These are phyloP conservation scores for Echria macrotheca DNA, from an alignment of 495 filamentous ascomycete species.

Conservation along the genomic window DNA sequence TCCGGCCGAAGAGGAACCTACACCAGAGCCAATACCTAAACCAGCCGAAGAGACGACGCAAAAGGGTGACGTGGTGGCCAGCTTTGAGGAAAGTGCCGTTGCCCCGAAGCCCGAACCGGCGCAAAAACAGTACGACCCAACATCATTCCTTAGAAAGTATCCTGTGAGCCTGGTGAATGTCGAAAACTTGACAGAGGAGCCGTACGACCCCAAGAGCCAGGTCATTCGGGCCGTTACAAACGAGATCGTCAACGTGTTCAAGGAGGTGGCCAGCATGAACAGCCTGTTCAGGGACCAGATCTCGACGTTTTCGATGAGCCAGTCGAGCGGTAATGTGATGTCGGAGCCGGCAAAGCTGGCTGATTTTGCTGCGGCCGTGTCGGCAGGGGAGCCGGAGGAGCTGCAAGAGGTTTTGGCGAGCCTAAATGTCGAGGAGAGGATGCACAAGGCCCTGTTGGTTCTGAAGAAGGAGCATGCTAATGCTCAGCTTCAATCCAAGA, in stretches of 20 bases:
- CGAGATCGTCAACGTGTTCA: constrained; percentile 97
- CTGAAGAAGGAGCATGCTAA: constrained; percentile 98
- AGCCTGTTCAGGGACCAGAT: constrained; percentile 97
- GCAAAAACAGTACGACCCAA: constrained; percentile 70
- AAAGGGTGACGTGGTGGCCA: constrained; percentile 91
- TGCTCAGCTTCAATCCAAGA: constrained; percentile 92
- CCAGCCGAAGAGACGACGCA: constrained; percentile 41
- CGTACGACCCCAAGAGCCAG: constrained; percentile 80
- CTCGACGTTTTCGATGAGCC: constrained; percentile 90
- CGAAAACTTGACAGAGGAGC: constrained; percentile 83
- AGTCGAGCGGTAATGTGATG: constrained; percentile 88
- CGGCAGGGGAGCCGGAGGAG: constrained; percentile 81
- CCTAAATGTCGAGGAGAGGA: constrained; percentile 80
- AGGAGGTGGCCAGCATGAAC: constrained; percentile 90
- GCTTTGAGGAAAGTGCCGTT: constrained; percentile 79
- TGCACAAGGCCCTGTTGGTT: constrained; percentile 83
- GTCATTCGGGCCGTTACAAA: constrained; percentile 86
- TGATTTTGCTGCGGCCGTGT: constrained; percentile 95
- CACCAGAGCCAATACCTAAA: constrained; percentile 53
- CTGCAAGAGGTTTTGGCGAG: constrained; percentile 89
- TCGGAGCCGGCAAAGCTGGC: constrained; percentile 92
- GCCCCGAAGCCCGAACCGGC: constrained; percentile 42
- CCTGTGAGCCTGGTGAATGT: constrained; percentile 90
- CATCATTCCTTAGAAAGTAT: constrained; percentile 84
- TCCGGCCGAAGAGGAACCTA: constrained; percentile 35